Conservation (phyloP, 139 green algal genomes). For the Nannochloris sp. region DNA sequence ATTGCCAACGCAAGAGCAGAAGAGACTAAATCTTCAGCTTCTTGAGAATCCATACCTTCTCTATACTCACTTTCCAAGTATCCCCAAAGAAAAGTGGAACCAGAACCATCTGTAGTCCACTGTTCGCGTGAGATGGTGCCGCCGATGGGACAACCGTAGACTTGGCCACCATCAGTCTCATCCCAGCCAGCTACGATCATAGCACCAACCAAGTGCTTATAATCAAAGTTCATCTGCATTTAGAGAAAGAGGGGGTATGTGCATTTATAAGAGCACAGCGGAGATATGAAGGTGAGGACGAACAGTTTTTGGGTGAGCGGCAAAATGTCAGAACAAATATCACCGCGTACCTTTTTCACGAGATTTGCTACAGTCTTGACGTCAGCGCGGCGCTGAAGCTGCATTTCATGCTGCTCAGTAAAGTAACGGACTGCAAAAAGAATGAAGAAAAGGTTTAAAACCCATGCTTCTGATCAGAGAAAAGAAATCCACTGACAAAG, state of each 20-base stretch:
- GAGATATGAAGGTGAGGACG: background rate
- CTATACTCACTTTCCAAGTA: constrained; percentile 73
- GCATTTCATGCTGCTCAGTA: constrained; percentile 39
- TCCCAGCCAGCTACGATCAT: constrained; percentile 96
- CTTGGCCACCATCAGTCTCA: constrained; percentile 61
- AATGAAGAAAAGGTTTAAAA: background rate
- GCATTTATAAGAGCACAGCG: constrained; percentile 32
- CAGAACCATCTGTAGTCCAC: constrained; percentile 86
- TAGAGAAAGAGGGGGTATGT: background rate
- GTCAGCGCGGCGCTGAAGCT: constrained; percentile 43
- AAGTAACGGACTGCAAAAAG: constrained; percentile 44
- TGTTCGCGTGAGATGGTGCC: constrained; percentile 60
- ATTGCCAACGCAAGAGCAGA: constrained; percentile 75
- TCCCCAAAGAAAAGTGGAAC: constrained; percentile 85
- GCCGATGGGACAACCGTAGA: constrained; percentile 83
- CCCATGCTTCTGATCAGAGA: background rate
- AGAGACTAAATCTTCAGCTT: constrained; percentile 69
- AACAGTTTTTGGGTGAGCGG: background rate
- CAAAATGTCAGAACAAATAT: background rate
- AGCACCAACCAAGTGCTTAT: constrained; percentile 87
- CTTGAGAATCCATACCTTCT: constrained; percentile 62
- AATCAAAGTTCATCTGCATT: constrained; percentile 80
- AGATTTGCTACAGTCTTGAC: constrained; percentile 84
- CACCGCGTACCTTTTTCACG: constrained; percentile 51
- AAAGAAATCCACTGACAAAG: background rate